Percentiles rank a stretch among this genome's conserved stretches.
phyloP scores from a whole-genome alignment of 1,284 basidiomycete species.

The Pyrrhoderma lamaoense region DNA sequence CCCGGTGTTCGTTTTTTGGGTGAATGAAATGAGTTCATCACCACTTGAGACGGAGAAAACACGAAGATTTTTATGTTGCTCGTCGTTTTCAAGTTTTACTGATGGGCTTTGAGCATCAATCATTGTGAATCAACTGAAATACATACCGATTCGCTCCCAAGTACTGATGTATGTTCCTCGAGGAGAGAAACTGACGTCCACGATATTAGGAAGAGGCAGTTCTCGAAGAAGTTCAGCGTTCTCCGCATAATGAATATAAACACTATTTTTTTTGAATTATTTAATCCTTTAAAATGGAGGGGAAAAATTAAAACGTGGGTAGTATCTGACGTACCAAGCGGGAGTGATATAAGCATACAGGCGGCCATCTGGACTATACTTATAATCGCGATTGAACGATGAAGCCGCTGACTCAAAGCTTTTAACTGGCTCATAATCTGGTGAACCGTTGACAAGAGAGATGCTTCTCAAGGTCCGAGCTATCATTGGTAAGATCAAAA shows the following conservation, averaged over 20 bases:
- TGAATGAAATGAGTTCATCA: slow-evolving; percentile 73
- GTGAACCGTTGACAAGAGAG: slow-evolving; percentile 77
- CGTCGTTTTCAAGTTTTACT: slow-evolving; percentile 75
- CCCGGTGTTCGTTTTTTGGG: slow-evolving; percentile 76
- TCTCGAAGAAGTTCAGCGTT: slow-evolving; percentile 65
- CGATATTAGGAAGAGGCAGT: slow-evolving; percentile 61
- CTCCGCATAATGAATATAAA: slow-evolving; percentile 73
- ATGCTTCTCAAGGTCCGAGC: slow-evolving; percentile 92
- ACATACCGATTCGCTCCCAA: slow-evolving; percentile 80
- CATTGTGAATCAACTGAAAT: background rate
- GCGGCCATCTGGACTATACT: slow-evolving; percentile 85
- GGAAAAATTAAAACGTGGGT: slow-evolving; percentile 15
- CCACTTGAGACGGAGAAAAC: slow-evolving; percentile 80
- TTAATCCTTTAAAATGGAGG: no score
- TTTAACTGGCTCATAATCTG: slow-evolving; percentile 63
- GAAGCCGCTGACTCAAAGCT: slow-evolving; percentile 54
- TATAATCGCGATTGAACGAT: slow-evolving; percentile 46
- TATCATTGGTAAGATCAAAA: slow-evolving; percentile 26
- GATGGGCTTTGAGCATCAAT: slow-evolving; percentile 1
- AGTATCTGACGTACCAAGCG: slow-evolving; percentile 44
- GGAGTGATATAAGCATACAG: slow-evolving; percentile 82
- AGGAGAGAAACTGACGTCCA: slow-evolving; percentile 89
- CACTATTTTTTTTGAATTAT: slow-evolving; percentile 34
- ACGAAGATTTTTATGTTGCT: slow-evolving; percentile 83
- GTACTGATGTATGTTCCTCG: slow-evolving; percentile 88